A percentile compares a stretch with the other conserved stretches of the same genome.
phyloP scores from a whole-genome alignment of 208 protist genomes.

The Leishmania tarentolae region DNA sequence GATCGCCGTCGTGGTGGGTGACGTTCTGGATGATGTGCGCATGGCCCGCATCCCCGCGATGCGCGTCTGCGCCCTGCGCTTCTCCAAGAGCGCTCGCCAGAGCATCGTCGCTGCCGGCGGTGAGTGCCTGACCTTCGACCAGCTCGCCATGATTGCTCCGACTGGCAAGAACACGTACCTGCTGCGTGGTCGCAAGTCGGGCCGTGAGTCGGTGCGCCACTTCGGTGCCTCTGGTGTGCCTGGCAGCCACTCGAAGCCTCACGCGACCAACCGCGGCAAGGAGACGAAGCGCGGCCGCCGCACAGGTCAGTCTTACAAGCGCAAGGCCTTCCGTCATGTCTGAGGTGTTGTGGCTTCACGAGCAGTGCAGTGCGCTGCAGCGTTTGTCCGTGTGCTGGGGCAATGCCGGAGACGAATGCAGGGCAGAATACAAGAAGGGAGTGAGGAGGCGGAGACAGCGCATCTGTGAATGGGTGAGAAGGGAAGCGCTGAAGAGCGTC shows the following conservation, averaged over 20 bases:
- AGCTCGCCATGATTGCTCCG: slow-evolving; percentile 95
- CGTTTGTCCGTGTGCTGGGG: neutral
- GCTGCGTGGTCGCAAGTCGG: slow-evolving; percentile 95
- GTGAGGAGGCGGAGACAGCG: neutral
- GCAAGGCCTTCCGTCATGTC: slow-evolving; percentile 81
- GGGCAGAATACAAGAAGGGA: neutral
- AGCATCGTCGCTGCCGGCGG: slow-evolving; percentile 98
- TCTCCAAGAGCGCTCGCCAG: slow-evolving; percentile 98
- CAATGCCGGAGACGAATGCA: neutral
- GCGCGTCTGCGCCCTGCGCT: slow-evolving; percentile 97
- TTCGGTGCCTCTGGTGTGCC: slow-evolving; percentile 98
- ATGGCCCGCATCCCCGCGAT: slow-evolving; percentile 95
- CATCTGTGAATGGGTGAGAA: neutral
- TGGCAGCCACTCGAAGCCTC: slow-evolving; percentile 90
- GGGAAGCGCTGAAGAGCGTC: neutral
- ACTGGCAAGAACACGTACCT: slow-evolving; percentile 98
- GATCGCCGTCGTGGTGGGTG: slow-evolving; percentile 98
- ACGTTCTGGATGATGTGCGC: slow-evolving; percentile 99
- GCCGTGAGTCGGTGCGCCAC: slow-evolving; percentile 97
- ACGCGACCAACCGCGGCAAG: slow-evolving; percentile 79
- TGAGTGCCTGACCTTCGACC: slow-evolving; percentile 99
- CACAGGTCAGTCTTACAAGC: slow-evolving; percentile 85
- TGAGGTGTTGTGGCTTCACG: slow-evolving; percentile 27
- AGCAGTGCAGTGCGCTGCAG: neutral
- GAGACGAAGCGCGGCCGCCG: slow-evolving; percentile 95